Base-by-base conservation (phyloP, 768 basidiomycete species). In the Mycena filopes region DNA sequence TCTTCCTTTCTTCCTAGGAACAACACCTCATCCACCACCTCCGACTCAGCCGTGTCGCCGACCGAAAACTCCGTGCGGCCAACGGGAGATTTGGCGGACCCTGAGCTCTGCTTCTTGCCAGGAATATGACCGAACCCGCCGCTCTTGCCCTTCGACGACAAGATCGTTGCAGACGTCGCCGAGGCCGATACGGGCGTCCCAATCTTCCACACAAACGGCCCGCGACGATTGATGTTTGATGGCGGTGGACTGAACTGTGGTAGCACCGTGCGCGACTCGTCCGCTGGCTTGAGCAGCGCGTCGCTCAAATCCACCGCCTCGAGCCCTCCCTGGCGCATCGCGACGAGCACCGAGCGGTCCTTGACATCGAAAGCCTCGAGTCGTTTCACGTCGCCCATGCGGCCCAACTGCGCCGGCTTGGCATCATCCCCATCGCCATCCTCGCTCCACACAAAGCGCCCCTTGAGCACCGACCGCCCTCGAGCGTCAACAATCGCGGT, bases 401-500 rank as follows among this genome's bases (percentile, higher is more conserved):
- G 85, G 16, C 84, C 79, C 2, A 71, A 40, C 29, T 72, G 55
- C 7, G 75, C 55, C 18, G 77, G 31, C 45, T 77, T 81, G 4
- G 79, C 71, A 23, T 82, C 80, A 25, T 87, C 84, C 16, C 81
- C 78, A 23, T 79, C 78, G 15, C 87, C 87, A 51, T 94, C 92
- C 1, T 81, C 74, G 61, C 89, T 94, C 94, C 94, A 95, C 61
- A 91, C 20, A 67, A 95, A 89, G 55, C 89, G 86, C 38, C 90
- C 89, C 68, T 94, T 92, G 13, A 95, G 83, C 12, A 95, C 94
- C 15, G 94, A 92, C 57, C 92, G 81, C 43, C 94, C 94, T 21
- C 93, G 86, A n/a, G 89, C 86, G 73, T 95, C 94, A 20, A 95
- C 94, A 55, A 95, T 93, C 6, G 91, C 83, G 0, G 94, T 95